Percentiles rank a stretch among this genome's conserved stretches.
phyloP scores from a whole-genome alignment of 495 filamentous ascomycete genomes.

The Podospora fimiseda region DNA sequence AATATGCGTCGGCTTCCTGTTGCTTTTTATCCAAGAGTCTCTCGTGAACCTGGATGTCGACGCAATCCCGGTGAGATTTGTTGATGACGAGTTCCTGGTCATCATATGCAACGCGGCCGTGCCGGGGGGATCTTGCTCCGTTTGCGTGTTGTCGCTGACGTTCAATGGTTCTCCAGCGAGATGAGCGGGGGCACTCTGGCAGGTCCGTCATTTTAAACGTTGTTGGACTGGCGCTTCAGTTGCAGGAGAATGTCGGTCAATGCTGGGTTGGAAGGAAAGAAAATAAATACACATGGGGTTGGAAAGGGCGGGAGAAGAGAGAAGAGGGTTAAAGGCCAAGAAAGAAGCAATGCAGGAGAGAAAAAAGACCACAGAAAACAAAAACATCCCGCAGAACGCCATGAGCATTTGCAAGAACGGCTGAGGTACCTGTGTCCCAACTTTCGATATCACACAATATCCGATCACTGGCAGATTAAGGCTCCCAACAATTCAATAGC shows the following conservation, averaged over 20 bases:
- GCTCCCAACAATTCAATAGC: neutral
- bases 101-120: neutral
- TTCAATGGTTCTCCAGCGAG: neutral
- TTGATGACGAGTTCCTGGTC: neutral
- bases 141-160: neutral
- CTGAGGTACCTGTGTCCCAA: too few relatives aligned
- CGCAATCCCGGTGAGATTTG: neutral
- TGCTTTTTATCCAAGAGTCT: neutral
- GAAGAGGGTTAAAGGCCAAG: too few relatives aligned
- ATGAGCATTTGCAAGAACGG: too few relatives aligned
- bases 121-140: neutral
- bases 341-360: too few relatives aligned
- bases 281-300: too few relatives aligned
- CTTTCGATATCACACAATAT: too few relatives aligned
- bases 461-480: neutral
- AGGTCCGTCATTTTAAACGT: neutral
- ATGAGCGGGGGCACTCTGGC: neutral
- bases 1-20: neutral
- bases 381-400: too few relatives aligned
- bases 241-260: too few relatives aligned
- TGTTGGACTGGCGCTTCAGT: too few relatives aligned
- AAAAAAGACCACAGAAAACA: too few relatives aligned
- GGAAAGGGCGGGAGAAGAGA: too few relatives aligned
- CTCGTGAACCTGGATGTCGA: neutral
- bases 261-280: too few relatives aligned